Conservation (phyloP, 345 rosid genomes). For the Melaleuca quinquenervia region DNA sequence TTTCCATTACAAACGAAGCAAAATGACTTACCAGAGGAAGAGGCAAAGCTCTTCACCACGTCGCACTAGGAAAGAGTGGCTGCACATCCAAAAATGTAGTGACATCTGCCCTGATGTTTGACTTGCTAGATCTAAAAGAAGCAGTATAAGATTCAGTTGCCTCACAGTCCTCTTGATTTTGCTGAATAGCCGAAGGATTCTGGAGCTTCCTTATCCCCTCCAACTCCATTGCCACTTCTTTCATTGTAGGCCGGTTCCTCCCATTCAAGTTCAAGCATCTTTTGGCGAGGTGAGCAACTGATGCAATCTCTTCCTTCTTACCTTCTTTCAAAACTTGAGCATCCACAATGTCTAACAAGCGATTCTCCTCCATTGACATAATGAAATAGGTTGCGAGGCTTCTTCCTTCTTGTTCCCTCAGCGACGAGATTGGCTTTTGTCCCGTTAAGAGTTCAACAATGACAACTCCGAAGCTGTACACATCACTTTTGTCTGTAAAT, state of each 20-base stretch:
- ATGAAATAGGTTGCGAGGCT: neutral
- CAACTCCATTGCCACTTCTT: neutral
- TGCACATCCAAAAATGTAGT: neutral
- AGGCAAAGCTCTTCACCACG: neutral
- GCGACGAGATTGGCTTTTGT: neutral
- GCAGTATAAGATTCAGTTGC: too few relatives aligned
- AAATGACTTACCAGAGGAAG: neutral
- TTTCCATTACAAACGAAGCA: too few relatives aligned
- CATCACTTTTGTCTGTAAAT: neutral
- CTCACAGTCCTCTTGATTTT: neutral
- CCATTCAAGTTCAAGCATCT: neutral
- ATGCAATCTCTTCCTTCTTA: neutral
- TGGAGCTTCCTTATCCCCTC: neutral
- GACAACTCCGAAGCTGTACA: neutral
- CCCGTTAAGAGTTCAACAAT: neutral
- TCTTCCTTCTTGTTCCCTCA: neutral
- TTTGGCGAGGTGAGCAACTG: neutral
- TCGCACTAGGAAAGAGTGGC: neutral
- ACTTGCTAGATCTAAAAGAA: neutral
- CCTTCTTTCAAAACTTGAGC: neutral
- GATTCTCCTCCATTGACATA: neutral
- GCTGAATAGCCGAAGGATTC: neutral
- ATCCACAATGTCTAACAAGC: neutral
- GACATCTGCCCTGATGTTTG: fast-evolving
- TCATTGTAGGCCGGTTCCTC: neutral